Conservation (phyloP, 768 basidiomycete genomes). For the Hericium coralloides region DNA sequence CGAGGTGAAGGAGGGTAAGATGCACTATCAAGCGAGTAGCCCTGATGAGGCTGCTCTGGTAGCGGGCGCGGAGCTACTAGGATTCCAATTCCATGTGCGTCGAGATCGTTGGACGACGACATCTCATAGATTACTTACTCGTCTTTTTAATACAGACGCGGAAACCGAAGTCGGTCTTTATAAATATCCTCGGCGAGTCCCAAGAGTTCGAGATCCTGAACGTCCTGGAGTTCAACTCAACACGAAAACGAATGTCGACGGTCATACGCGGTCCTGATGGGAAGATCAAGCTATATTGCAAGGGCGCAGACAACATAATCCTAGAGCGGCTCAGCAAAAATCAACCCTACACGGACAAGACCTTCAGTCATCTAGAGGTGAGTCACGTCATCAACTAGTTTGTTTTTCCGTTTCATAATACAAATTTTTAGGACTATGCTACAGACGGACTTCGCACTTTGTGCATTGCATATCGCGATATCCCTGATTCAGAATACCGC, state of each 20-base stretch:
- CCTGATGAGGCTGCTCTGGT: slow-evolving; percentile 97
- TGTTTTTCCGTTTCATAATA: not conserved
- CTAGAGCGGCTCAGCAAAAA: slow-evolving; percentile 83
- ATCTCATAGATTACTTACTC: slow-evolving; percentile 7
- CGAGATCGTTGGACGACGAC: slow-evolving; percentile 8
- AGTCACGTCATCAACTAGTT: slow-evolving; percentile 8
- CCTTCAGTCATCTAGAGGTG: slow-evolving; percentile 86
- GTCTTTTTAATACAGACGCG: slow-evolving; percentile 49
- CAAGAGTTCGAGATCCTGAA: slow-evolving; percentile 89
- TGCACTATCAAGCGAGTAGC: slow-evolving; percentile 90
- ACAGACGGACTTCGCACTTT: slow-evolving; percentile 94
- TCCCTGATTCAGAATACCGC: slow-evolving; percentile 82
- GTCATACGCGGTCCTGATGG: slow-evolving; percentile 82
- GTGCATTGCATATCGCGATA: slow-evolving; percentile 92
- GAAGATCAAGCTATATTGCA: slow-evolving; percentile 89
- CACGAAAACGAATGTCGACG: slow-evolving; percentile 97
- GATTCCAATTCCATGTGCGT: slow-evolving; percentile 90
- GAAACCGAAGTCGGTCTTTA: slow-evolving; percentile 93
- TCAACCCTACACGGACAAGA: slow-evolving; percentile 80
- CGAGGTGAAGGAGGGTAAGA: slow-evolving; percentile 82
- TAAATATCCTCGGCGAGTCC: slow-evolving; percentile 62
- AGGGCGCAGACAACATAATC: slow-evolving; percentile 98
- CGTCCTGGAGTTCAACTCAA: slow-evolving; percentile 98
- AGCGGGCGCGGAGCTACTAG: slow-evolving; percentile 83
- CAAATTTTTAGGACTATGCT: slow-evolving; percentile 68